phyloP scores from a whole-genome alignment of 441 rosid genomes.

The Syzygium malaccense region DNA sequence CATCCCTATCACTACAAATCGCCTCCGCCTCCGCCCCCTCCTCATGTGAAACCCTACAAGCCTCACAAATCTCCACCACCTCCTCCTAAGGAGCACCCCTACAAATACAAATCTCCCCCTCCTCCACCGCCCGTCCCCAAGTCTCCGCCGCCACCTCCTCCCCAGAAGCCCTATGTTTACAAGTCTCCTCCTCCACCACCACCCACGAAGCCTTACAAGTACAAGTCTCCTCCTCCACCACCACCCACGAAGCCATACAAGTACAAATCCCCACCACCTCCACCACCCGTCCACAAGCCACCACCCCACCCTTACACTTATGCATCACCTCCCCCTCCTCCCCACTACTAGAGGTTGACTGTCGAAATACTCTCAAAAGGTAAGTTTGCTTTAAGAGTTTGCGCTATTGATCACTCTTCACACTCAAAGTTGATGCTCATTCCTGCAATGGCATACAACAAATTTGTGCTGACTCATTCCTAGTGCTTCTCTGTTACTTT shows the following conservation, averaged over 20 bases:
- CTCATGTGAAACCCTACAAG: neutral
- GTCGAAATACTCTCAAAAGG: neutral
- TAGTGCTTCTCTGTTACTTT: neutral
- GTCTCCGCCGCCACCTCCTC: neutral
- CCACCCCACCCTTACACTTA: neutral
- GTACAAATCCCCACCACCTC: slow-evolving; percentile 10
- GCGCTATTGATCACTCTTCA: neutral
- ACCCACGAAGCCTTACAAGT: neutral
- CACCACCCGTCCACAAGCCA: neutral
- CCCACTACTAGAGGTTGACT: slow-evolving; percentile 8
- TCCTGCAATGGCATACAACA: neutral
- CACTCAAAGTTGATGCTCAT: neutral
- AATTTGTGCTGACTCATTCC: neutral
- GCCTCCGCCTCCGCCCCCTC: neutral
- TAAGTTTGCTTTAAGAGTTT: neutral
- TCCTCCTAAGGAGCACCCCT: neutral
- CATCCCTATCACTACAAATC: neutral
- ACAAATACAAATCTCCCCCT: neutral
- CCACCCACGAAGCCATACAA: neutral
- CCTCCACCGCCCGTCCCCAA: neutral
- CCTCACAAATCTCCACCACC: neutral
- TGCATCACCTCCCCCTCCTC: slow-evolving; percentile 16
- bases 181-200: slow-evolving; percentile 17
- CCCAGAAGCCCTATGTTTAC: neutral
- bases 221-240: slow-evolving; percentile 15